phyloP scores from a whole-genome alignment of 352 stramenopile species.

The Stramenopiles sp. region DNA sequence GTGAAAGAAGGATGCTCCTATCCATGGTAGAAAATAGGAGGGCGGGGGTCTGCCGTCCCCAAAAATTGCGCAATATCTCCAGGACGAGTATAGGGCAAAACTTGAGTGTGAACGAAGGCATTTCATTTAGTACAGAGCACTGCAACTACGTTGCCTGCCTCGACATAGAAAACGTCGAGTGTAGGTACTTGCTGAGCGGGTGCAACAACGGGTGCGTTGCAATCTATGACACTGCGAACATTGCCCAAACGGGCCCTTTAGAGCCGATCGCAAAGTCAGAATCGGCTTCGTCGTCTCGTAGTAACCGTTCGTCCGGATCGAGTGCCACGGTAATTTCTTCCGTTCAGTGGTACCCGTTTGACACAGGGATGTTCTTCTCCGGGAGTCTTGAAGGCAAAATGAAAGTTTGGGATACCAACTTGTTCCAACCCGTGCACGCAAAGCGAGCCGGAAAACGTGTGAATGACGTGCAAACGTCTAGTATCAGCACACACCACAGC shows the following conservation, averaged over 20 bases:
- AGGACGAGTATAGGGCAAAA: too few species aligned
- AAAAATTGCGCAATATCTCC: too few species aligned
- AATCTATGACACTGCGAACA: background rate
- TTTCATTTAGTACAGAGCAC: background rate
- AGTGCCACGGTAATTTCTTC: slow-evolving; percentile 27
- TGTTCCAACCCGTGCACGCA: slow-evolving; percentile 37
- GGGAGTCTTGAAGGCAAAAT: slow-evolving; percentile 44
- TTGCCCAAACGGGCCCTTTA: too few species aligned
- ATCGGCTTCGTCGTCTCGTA: background rate
- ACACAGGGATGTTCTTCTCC: slow-evolving; percentile 50
- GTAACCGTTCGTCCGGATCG: background rate
- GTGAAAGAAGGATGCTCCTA: too few species aligned
- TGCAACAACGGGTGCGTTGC: background rate
- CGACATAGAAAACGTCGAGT: background rate
- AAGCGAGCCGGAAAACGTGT: slow-evolving; percentile 42
- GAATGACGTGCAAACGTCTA: slow-evolving; percentile 41
- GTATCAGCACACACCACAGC: slow-evolving; percentile 29
- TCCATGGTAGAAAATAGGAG: too few species aligned
- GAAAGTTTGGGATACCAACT: slow-evolving; percentile 47
- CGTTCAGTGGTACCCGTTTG: slow-evolving; percentile 60
- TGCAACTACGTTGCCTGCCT: background rate
- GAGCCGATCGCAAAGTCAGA: too few species aligned
- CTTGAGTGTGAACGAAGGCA: background rate
- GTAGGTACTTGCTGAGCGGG: background rate
- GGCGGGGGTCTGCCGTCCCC: too few species aligned